phyloP scores from a whole-genome alignment of 805 yeast genomes.

The Ogataea populi-albae region DNA sequence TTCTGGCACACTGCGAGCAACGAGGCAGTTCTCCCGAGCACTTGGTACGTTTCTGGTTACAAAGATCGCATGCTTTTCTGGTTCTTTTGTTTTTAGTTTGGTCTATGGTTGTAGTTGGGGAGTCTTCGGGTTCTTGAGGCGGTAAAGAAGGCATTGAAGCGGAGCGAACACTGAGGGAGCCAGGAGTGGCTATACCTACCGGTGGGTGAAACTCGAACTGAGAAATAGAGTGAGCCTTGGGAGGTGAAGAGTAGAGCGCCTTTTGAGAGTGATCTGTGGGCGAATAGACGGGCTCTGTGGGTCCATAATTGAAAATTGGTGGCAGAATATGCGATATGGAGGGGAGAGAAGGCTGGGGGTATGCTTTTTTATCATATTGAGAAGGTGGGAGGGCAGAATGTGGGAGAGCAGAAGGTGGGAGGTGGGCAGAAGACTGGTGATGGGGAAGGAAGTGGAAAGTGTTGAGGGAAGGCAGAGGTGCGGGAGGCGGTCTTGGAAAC shows the following conservation, averaged over 20 bases:
- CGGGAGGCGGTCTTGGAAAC: not conserved
- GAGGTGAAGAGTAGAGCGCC: not conserved
- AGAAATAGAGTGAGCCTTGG: constrained; percentile 1
- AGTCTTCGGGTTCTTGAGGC: not conserved
- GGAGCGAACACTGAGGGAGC: not conserved
- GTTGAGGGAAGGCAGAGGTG: not conserved
- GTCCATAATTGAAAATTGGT: not conserved
- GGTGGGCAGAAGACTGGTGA: not conserved
- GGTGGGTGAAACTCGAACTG: not conserved
- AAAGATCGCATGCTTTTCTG: constrained; percentile 45
- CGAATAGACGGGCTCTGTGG: no score
- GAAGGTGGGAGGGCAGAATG: not conserved
- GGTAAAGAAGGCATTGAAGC: constrained; percentile 2
- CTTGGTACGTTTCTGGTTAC: constrained; percentile 45
- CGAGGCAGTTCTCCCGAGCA: constrained; percentile 45
- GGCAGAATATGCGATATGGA: not conserved
- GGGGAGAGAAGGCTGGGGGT: not conserved
- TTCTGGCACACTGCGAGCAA: constrained; percentile 40
- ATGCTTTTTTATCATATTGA: not conserved
- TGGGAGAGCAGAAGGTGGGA: not conserved
- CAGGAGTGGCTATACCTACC: not conserved
- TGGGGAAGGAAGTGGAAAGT: not conserved
- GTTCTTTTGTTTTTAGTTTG: constrained; percentile 23
- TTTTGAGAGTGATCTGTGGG: not conserved
- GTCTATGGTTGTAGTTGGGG: no score